Conservation (phyloP, 2,329 filamentous ascomycete genomes). For the Paraconiothyrium brasiliense region DNA sequence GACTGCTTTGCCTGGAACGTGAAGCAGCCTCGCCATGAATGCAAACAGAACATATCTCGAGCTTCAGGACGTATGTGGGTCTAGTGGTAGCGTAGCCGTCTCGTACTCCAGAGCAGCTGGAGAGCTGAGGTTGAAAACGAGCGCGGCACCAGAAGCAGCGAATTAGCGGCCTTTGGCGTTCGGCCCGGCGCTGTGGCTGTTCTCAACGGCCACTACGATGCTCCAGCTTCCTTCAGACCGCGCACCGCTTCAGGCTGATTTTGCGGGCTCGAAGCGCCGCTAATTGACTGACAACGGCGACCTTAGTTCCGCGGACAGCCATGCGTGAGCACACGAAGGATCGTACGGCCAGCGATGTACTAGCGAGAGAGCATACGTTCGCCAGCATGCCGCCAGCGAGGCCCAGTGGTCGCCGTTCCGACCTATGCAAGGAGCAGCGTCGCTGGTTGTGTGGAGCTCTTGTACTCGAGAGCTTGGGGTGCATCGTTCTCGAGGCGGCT, state of each 20-base stretch:
- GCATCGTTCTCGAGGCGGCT: background rate
- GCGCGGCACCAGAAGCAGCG: conserved; percentile 7
- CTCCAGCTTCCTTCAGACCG: background rate
- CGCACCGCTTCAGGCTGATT: conserved; percentile 8
- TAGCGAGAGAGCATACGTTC: conserved; percentile 8
- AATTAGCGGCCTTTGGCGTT: conserved; percentile 11
- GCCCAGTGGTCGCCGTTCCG: background rate
- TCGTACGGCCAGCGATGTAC: conserved; percentile 15
- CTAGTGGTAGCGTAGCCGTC: conserved; percentile 15
- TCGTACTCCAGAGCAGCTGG: conserved; percentile 9
- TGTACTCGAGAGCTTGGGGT: background rate
- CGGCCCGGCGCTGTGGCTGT: conserved; percentile 5
- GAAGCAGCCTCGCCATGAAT: background rate
- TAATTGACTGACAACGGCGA: conserved; percentile 12
- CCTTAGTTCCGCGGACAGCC: conserved; percentile 2
- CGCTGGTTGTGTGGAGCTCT: background rate
- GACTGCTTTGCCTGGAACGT: background rate
- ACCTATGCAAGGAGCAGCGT: background rate
- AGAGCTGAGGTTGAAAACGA: conserved; percentile 14
- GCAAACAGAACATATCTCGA: background rate
- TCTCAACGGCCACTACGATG: conserved; percentile 8
- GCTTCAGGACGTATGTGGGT: background rate
- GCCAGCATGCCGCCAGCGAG: conserved; percentile 6
- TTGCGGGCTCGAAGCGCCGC: conserved; percentile 9
- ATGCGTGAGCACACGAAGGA: conserved; percentile 6